These are phyloP conservation scores for Nemania diffusa DNA, from an alignment of 2,329 filamentous ascomycete species.

Conservation along the genomic window DNA sequence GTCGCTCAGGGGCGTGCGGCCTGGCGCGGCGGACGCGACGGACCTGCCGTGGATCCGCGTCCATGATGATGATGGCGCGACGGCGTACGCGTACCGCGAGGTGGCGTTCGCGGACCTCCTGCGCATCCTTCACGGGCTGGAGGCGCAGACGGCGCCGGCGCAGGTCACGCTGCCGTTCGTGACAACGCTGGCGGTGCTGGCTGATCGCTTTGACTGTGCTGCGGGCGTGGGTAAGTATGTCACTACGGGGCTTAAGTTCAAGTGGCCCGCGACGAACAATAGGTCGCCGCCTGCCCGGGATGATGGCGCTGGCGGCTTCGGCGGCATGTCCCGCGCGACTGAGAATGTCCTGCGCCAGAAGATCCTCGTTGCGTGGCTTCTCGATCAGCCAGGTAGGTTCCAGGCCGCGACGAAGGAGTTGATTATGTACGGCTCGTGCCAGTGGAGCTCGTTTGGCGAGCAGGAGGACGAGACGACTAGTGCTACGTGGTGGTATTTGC, in stretches of 20 bases:
- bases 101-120: conserved; percentile 74
- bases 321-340: conserved; percentile 54
- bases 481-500: conserved; percentile 77
- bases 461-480: conserved; percentile 40
- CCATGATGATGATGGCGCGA: conserved; percentile 75
- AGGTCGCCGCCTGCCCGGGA: conserved; percentile 53
- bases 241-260: conserved; percentile 60
- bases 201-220: conserved; percentile 77
- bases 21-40: conserved; percentile 58
- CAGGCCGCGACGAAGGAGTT: conserved; percentile 71
- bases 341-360: conserved; percentile 78
- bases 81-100: conserved; percentile 68
- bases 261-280: conserved; percentile 62
- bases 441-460: conserved; percentile 61
- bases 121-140: conserved; percentile 69
- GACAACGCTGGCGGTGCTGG: conserved; percentile 74
- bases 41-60: conserved; percentile 73
- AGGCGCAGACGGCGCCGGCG: conserved; percentile 50
- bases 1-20: conserved; percentile 56
- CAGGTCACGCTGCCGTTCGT: conserved; percentile 68
- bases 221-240: conserved; percentile 65
- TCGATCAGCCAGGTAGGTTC: conserved; percentile 71
- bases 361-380: conserved; percentile 71
- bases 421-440: conserved; percentile 71
- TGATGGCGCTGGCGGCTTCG: conserved; percentile 48